Evolutionary conservation across 768 basidiomycete species (phyloP).

Genomic region (Daedaleopsis sinensis): DNA sequence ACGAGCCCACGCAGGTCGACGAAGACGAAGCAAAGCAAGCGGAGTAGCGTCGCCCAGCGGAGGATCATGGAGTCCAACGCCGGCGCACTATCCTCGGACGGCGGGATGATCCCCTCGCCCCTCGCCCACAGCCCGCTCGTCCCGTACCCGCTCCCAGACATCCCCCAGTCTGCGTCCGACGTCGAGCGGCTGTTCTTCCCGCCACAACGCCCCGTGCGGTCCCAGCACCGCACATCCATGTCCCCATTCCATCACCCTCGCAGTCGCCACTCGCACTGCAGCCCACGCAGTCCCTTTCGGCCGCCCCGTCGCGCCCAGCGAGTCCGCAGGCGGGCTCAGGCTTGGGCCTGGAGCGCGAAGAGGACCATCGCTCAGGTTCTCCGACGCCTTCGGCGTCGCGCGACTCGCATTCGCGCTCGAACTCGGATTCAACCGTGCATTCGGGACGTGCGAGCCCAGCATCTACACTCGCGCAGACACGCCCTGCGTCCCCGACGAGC

Average conservation of each 20-base stretch:
- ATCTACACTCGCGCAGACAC: constrained; percentile 18
- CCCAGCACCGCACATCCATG: constrained; percentile 5
- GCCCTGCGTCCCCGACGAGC: constrained; percentile 12
- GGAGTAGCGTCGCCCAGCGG: constrained; percentile 14
- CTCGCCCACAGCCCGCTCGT: constrained; percentile 18
- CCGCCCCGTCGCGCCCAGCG: constrained; percentile 1
- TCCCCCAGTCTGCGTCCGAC: constrained; percentile 13
- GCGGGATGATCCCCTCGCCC: constrained; percentile 17
- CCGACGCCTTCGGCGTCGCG: constrained; percentile 2
- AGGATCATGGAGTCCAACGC: constrained; percentile 13
- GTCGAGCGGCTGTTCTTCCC: constrained; percentile 16
- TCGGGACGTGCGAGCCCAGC: constrained; percentile 2
- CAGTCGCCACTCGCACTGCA: constrained; percentile 14
- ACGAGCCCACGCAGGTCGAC: constrained; percentile 10
- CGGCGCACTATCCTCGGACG: constrained; percentile 14
- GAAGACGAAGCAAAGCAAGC: constrained; percentile 10
- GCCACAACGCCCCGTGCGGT: constrained; percentile 10
- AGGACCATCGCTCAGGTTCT: constrained; percentile 5
- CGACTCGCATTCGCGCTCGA: background rate
- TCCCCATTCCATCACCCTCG: constrained; percentile 8
- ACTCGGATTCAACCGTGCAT: no score
- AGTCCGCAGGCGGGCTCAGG: background rate
- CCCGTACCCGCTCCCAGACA: constrained; percentile 13
- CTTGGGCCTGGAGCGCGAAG: background rate
- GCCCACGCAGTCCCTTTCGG: background rate